Base-by-base conservation (phyloP, 192 early-diverging fungal genomes). In the Coemansia sp. region DNA sequence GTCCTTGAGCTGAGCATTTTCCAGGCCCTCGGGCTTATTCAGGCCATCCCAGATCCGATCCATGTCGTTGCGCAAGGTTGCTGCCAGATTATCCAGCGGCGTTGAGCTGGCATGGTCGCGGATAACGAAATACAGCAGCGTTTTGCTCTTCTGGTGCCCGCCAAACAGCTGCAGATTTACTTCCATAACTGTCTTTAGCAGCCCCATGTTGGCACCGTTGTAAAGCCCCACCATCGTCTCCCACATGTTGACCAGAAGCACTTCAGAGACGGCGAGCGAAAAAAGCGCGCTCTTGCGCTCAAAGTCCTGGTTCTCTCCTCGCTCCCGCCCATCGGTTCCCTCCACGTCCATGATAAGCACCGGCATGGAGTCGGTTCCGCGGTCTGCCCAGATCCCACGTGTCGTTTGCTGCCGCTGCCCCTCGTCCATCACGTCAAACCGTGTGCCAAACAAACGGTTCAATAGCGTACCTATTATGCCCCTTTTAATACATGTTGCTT, bases 281-380 rank as follows among this genome's bases (percentile, higher is more conserved):
- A 99, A 99, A 34, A 99, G 77, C 16, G 97, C 96, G 58, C 88
- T 91, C 73, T 98, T 99, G 50, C 97, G 84, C 80, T 99, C 97
- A 80, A 99, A 99, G 62, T 99, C 93, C 80, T 96, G 93, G 62
- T 99, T 90, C 76, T 99, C 97, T 49, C 96, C 95, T 42, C 95
- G 89, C 67, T 98, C 97, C 38, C 96, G 87, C 34, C 97, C 97
- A 62, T 99, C 97, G 0, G 95, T 97, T 56, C 97, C 97, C 67
- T 99, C 97, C 5, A 99, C 97, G 76, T 99, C 97, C 82, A 99
- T 84, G 21, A 99, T 90, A 12, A 99, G 76, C 18, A 95, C 83
- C 43, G 83, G 81, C 82, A 86, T 84, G 0, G 61, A 58, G 42
- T 85, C 86, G 34, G 80, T 75, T n/a, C 88, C 88, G 63, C 90